Evolutionary conservation across 176 grass and related monocot genomes (phyloP).

Genomic region (maize (Zea mays)): Zm-B73-REFERENCE-NAM-5.0 NC_050101.1:7000001-7000500

Average conservation of each 20-base stretch:
- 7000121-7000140: not conserved
- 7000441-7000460: constrained; percentile 12
- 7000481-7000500: constrained; percentile 47
- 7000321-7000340: constrained; percentile 63
- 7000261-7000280: constrained; percentile 62
- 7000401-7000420: constrained; percentile 69
- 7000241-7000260: constrained; percentile 69
- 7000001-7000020: constrained; percentile 47
- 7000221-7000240: constrained; percentile 43
- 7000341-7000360: constrained; percentile 40
- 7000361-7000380: constrained; percentile 33
- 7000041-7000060: constrained; percentile 81
- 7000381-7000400: constrained; percentile 52
- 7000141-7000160: constrained; percentile 6
- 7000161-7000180: not conserved
- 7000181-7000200: not conserved
- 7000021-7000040: constrained; percentile 91
- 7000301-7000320: constrained; percentile 47
- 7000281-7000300: constrained; percentile 81
- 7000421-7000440: constrained; percentile 54
- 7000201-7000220: constrained; percentile 18
- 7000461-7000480: constrained; percentile 66
- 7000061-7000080: constrained; percentile 85
- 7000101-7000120: not conserved
- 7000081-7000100: constrained; percentile 49